Evolutionary conservation across 1,139 yeast species (phyloP).

Genomic region (Hyphopichia pseudoburtonii): DNA sequence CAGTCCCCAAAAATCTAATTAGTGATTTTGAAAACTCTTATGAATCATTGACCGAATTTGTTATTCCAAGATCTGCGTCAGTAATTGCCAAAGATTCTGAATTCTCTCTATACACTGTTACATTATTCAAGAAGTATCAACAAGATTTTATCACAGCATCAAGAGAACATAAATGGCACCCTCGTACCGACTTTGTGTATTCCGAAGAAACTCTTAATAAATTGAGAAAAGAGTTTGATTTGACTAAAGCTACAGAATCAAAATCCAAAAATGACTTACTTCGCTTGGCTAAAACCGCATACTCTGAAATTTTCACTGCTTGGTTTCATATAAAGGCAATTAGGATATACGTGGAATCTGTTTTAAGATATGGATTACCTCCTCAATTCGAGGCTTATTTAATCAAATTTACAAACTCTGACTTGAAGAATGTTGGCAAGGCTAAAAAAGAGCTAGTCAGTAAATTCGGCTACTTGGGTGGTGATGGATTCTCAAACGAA

Average conservation of each 20-base stretch:
- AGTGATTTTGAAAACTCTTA: slow-evolving; percentile 64
- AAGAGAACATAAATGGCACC: slow-evolving; percentile 88
- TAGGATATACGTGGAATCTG: slow-evolving; percentile 60
- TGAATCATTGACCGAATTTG: slow-evolving; percentile 77
- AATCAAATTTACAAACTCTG: slow-evolving; percentile 39
- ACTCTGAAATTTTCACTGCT: slow-evolving; percentile 75
- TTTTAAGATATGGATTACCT: slow-evolving; percentile 93
- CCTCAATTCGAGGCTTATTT: slow-evolving; percentile 79
- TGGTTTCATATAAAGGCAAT: slow-evolving; percentile 85
- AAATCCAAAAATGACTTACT: slow-evolving; percentile 75
- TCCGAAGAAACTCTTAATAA: slow-evolving; percentile 74
- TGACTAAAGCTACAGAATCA: slow-evolving; percentile 72
- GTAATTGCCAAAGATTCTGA: slow-evolving; percentile 72
- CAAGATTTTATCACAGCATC: slow-evolving; percentile 67
- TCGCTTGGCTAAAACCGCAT: slow-evolving; percentile 84
- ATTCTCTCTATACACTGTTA: slow-evolving; percentile 70
- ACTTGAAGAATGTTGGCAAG: slow-evolving; percentile 47
- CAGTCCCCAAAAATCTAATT: slow-evolving; percentile 71
- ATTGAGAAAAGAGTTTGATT: slow-evolving; percentile 74
- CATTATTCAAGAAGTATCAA: slow-evolving; percentile 79
- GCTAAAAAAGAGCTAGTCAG: slow-evolving; percentile 68
- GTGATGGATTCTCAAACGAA: slow-evolving; percentile 75
- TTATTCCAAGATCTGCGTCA: slow-evolving; percentile 87
- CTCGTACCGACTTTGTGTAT: slow-evolving; percentile 83
- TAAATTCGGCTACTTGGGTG: slow-evolving; percentile 87